Percentiles rank a stretch among this genome's conserved stretches.
These are phyloP conservation scores for Bacidia rubella DNA, from an alignment of 495 filamentous ascomycete genomes.

Conservation along the genomic window DNA sequence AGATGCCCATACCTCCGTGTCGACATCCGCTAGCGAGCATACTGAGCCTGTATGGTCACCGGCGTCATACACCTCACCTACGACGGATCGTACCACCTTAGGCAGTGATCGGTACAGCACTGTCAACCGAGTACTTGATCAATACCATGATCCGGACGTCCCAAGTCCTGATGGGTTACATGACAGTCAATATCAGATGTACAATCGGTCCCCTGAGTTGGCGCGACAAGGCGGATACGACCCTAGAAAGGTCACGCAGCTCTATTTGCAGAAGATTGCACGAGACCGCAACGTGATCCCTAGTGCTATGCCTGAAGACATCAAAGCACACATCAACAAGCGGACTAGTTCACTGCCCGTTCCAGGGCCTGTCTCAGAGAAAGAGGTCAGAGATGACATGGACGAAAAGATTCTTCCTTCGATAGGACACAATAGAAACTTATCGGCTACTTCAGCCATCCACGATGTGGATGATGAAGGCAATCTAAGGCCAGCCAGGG, in stretches of 20 bases:
- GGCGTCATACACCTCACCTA: slow-evolving; percentile 10
- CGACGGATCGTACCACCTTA: slow-evolving; percentile 20
- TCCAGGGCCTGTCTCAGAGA: slow-evolving; percentile 8
- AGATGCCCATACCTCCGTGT: slow-evolving; percentile 10
- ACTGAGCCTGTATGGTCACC: slow-evolving; percentile 20
- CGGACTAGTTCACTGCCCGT: slow-evolving; percentile 10
- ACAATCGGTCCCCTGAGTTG: slow-evolving; percentile 30
- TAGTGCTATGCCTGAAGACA: slow-evolving; percentile 8
- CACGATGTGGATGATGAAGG: slow-evolving; percentile 9
- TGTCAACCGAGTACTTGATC: slow-evolving; percentile 30
- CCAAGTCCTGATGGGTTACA: slow-evolving; percentile 19
- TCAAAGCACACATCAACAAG: slow-evolving; percentile 9
- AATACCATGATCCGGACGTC: slow-evolving; percentile 25
- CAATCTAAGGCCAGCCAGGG: slow-evolving; percentile 19
- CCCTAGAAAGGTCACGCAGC: slow-evolving; percentile 36
- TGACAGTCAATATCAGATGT: slow-evolving; percentile 22
- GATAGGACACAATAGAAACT: slow-evolving; percentile 2
- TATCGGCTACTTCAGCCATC: slow-evolving; percentile 6
- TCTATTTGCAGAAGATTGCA: slow-evolving; percentile 40
- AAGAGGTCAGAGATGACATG: slow-evolving; percentile 13
- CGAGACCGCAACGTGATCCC: slow-evolving; percentile 22
- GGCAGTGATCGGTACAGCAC: slow-evolving; percentile 30
- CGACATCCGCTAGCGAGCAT: slow-evolving; percentile 12
- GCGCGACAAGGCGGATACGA: slow-evolving; percentile 41
- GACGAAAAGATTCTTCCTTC: slow-evolving; percentile 14